Conservation (phyloP, 176 grass and related monocot genomes). For the Zizania latifolia region DNA sequence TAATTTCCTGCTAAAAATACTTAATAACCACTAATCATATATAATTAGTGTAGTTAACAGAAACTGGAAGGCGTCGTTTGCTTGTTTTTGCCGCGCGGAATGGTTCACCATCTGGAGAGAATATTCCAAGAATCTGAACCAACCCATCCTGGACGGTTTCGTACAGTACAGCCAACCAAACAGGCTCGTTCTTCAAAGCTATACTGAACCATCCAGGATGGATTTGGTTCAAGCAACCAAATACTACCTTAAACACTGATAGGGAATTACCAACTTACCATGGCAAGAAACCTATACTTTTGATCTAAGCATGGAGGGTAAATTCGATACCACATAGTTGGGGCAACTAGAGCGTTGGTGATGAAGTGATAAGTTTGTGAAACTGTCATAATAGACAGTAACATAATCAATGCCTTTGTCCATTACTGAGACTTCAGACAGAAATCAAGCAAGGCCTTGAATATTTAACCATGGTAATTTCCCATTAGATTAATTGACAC, state of each 20-base stretch:
- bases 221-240: too few species aligned
- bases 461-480: not conserved
- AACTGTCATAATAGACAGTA: not conserved
- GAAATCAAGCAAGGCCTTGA: not conserved
- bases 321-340: not conserved
- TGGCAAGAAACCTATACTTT: not conserved
- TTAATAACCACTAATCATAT: too few species aligned
- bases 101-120: too few species aligned
- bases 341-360: not conserved
- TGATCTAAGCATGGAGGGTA: not conserved
- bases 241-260: not conserved
- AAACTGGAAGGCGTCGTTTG: too few species aligned
- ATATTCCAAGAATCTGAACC: too few species aligned
- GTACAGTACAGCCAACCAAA: too few species aligned
- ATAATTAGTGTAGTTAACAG: too few species aligned
- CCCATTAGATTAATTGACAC: constrained; percentile 1
- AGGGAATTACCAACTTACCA: not conserved
- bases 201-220: too few species aligned
- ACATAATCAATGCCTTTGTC: not conserved
- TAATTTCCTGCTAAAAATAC: too few species aligned
- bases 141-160: too few species aligned
- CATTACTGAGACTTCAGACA: not conserved
- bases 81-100: too few species aligned
- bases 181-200: too few species aligned
- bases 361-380: not conserved